Evolutionary conservation across 345 rosid genomes (phyloP), one percentile per base, ranked within the genome.

Genomic region (Eucalyptus rudis): DNA sequence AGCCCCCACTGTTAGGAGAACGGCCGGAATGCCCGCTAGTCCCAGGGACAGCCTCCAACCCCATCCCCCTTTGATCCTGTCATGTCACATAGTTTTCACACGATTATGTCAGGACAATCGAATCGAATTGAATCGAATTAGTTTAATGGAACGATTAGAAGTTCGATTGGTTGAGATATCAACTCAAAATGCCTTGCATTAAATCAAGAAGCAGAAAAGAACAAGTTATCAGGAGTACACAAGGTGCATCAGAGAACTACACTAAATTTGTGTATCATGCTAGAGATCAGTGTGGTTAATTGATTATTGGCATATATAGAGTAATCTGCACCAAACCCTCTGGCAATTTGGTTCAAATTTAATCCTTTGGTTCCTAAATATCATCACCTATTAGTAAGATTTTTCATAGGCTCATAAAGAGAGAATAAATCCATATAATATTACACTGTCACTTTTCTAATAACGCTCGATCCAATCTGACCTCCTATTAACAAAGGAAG

Each of bases 11-110:
- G 99, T 98, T 87, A 98, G 90, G 13, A 98, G 94, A 88, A 90
- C 68, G 22, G 99, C 99, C 11, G 99, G 99, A 83, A 98, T 91
- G n/a, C 98, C 99, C 1, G 99, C 99, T 59, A 98, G 91, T 5
- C 97, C 99, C 86, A 98, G 76, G 47, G 99, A 98, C 49, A 98
- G 89, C 56, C 99, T 96, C 99, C 99, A 98, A 16, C 99, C 99
- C 99, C 99, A 97, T 58, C 97, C 98, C 24, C 93, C 95, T 47
- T 79, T 71, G 10, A 98, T 97, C 92, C 99, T 98, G 58, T 54
- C 81, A 20, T 98, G 58, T 54, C 81, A 20, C 27, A 36, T 31
- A 5, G 47, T 76, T 76, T 76, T 76, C 27, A 19, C 27, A 19
- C 83, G 3, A 3, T 36, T 5, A 9, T 40, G 45, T 40, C 2